phyloP scores from a whole-genome alignment of 805 yeast species.

The Yamadazyma akitaensis region DNA sequence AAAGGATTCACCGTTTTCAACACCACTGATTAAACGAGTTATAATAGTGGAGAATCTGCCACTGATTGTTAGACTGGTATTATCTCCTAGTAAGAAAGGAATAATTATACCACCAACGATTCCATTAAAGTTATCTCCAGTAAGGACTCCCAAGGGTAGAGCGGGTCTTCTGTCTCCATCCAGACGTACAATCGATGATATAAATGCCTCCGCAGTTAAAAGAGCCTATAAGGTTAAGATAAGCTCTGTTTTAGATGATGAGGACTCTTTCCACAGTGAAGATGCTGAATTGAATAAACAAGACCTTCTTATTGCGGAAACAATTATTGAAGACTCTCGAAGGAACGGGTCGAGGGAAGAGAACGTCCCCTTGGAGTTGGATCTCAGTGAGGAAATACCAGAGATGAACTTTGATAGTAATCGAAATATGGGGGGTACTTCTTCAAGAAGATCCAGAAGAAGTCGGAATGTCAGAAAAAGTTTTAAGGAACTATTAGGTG shows the following conservation, averaged over 20 bases:
- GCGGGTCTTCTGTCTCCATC: constrained; percentile 47
- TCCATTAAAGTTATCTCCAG: constrained; percentile 20
- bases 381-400: constrained; percentile 7
- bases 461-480: neutral
- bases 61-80: neutral
- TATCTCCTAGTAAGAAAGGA: constrained; percentile 1
- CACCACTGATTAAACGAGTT: constrained; percentile 9
- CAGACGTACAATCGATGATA: constrained; percentile 31
- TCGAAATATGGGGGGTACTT: too few species aligned
- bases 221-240: constrained; percentile 39
- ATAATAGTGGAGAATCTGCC: constrained; percentile 3
- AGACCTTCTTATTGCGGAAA: constrained; percentile 45
- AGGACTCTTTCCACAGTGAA: constrained; percentile 26
- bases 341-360: neutral
- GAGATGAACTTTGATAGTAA: too few species aligned
- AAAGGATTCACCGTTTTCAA: neutral
- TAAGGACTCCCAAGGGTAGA: constrained; percentile 40
- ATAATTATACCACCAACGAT: constrained; percentile 1
- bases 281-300: constrained; percentile 31
- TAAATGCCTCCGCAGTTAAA: constrained; percentile 48
- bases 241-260: constrained; percentile 30
- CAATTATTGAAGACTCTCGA: constrained; percentile 24
- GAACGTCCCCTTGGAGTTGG: constrained; percentile 16
- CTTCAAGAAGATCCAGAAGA: neutral
- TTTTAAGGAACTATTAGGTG: neutral